Percentiles rank a stretch among this genome's conserved stretches.
These are phyloP conservation scores for Juncus effusus DNA, from an alignment of 176 grass and related monocot genomes.

Conservation along the genomic window DNA sequence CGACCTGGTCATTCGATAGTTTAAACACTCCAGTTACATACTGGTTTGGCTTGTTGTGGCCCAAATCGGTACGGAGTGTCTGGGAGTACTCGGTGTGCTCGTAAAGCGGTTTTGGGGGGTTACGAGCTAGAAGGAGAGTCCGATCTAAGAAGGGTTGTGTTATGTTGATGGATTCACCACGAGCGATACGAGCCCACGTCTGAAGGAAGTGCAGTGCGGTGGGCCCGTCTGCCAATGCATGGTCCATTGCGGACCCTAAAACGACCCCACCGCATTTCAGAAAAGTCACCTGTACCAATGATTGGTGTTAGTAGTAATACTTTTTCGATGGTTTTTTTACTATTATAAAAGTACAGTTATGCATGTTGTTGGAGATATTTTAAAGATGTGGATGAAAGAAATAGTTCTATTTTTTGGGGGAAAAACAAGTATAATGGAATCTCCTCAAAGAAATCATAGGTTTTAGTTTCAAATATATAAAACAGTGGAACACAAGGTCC, in stretches of 20 bases:
- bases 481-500: too few species aligned
- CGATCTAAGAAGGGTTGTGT: conserved; percentile 27
- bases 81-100: background rate
- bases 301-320: too few species aligned
- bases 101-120: background rate
- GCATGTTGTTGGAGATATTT: too few species aligned
- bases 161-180: background rate
- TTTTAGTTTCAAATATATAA: too few species aligned
- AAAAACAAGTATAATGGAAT: too few species aligned
- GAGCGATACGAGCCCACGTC: background rate
- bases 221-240: background rate
- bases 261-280: conserved; percentile 11
- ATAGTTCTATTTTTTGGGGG: too few species aligned
- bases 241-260: background rate
- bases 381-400: too few species aligned
- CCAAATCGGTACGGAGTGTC: background rate
- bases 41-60: background rate
- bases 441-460: too few species aligned
- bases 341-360: too few species aligned
- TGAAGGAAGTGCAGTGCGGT: background rate
- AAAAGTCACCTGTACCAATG: conserved; percentile 6
- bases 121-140: conserved; percentile 24
- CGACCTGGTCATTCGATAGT: conserved; percentile 18
- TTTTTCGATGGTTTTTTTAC: too few species aligned
- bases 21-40: background rate